Evolutionary conservation across 768 basidiomycete species (phyloP).

Genomic region (Daedaleopsis nitida): DNA sequence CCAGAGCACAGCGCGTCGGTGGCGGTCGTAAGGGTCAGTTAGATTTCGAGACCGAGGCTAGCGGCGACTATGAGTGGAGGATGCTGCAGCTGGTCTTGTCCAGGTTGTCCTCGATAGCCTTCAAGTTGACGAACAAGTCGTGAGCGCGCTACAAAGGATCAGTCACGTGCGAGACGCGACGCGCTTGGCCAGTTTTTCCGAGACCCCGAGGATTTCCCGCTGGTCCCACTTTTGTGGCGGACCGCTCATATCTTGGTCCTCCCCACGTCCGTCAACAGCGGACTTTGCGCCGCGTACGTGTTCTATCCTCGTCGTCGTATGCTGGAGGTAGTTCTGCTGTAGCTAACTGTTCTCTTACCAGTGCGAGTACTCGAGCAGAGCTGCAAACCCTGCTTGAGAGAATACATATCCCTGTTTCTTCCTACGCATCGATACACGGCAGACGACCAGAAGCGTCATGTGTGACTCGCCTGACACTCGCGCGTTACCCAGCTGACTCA

Average conservation of each 20-base stretch:
- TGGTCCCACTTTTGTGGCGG: background rate
- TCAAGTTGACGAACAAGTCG: too few relatives aligned
- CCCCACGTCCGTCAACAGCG: background rate
- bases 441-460: background rate
- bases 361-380: too few relatives aligned
- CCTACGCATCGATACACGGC: background rate
- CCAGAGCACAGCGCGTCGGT: background rate
- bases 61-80: background rate
- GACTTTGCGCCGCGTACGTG: too few relatives aligned
- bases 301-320: background rate
- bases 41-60: background rate
- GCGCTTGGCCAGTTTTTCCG: background rate
- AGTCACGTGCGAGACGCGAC: background rate
- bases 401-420: background rate
- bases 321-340: background rate
- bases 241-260: background rate
- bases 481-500: background rate
- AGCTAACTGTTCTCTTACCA: background rate
- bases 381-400: background rate
- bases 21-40: background rate
- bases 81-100: background rate
- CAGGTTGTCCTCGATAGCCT: background rate
- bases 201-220: slow-evolving; percentile 5
- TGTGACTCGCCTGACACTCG: background rate
- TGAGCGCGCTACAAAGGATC: background rate